Base-by-base conservation (phyloP, 2,329 filamentous ascomycete species). In the Colletotrichum abscissum region DNA sequence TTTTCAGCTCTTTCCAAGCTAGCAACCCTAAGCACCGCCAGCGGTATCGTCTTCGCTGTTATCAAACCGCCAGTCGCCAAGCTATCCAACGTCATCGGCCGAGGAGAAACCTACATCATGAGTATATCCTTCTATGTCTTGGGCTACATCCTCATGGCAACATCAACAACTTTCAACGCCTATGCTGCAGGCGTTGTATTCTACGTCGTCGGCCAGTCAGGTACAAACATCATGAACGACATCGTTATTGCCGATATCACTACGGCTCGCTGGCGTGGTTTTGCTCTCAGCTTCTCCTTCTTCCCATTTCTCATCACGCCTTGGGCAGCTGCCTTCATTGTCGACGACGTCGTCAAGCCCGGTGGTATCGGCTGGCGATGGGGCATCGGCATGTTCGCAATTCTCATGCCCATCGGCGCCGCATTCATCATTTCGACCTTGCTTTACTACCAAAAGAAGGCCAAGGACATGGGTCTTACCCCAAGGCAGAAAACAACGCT, bases 341-440 rank as follows among this genome's bases (percentile, higher is more conserved):
- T 80, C 9, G 67, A 76, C 22, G 74, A 75, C 3, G 77, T 80
- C 33, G 74, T 79, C 9, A 74, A 75, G 11, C 69, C 69, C 5
- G 64, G 69, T 22, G 67, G 70, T 7, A 74, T 72, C 1, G 76
- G 74, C 22, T 81, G 78, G 79, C 76, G 78, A 3, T 81, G 80
- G 80, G 78, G 75, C 2, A 91, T 89, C 75, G 90, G 89, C 26
- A 85, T 86, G 73, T 92, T 89, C 80, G 84, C 87, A 33, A 89
- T 92, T 75, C 86, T 92, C 63, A 77, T 89, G 16, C 89, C 89
- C 3, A 81, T 87, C 30, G 86, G 78, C 14, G 72, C 69, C 0
- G 71, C 80, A 9, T 76, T 77, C 12, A 62, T 73, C 12, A 64
- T 79, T 5, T 75, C 49, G 5, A 68, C 69, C 19, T 28, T 80